phyloP scores from a whole-genome alignment of 2,329 filamentous ascomycete species.

The Alternaria alternata region DNA sequence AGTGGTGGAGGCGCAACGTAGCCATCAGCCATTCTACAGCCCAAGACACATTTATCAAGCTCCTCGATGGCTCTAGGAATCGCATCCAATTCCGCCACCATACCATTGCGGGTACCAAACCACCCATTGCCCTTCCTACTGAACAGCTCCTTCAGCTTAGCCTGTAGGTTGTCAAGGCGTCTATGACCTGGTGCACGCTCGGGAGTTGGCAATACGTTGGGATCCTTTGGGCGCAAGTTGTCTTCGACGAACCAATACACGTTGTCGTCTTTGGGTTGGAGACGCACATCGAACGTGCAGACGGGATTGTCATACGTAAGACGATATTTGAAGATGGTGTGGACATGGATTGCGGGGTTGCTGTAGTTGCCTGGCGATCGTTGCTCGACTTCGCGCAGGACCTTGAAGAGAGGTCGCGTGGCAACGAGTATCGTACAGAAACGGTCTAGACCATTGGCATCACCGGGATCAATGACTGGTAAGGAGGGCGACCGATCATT shows the following conservation, averaged over 20 bases:
- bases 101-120: constrained; percentile 49
- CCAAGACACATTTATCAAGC: constrained; percentile 50
- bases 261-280: constrained; percentile 42
- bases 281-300: constrained; percentile 50
- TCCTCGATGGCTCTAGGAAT: constrained; percentile 47
- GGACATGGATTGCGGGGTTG: constrained; percentile 47
- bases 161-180: constrained; percentile 40
- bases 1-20: constrained; percentile 32
- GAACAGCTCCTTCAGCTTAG: constrained; percentile 47
- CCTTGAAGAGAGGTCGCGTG: constrained; percentile 70
- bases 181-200: constrained; percentile 39
- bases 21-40: constrained; percentile 42
- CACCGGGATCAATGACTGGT: constrained; percentile 62
- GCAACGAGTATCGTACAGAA: constrained; percentile 66
- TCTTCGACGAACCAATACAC: constrained; percentile 51
- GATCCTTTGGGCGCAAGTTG: constrained; percentile 30
- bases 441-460: constrained; percentile 58
- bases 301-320: constrained; percentile 53
- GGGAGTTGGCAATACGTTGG: constrained; percentile 33
- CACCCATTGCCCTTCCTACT: constrained; percentile 43
- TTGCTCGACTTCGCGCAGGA: constrained; percentile 67
- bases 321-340: constrained; percentile 48
- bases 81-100: constrained; percentile 49
- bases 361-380: constrained; percentile 47
- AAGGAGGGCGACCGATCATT: constrained; percentile 67